Evolutionary conservation across 2,329 filamentous ascomycete genomes (phyloP).

Genomic region (Botrytis medusae): DNA sequence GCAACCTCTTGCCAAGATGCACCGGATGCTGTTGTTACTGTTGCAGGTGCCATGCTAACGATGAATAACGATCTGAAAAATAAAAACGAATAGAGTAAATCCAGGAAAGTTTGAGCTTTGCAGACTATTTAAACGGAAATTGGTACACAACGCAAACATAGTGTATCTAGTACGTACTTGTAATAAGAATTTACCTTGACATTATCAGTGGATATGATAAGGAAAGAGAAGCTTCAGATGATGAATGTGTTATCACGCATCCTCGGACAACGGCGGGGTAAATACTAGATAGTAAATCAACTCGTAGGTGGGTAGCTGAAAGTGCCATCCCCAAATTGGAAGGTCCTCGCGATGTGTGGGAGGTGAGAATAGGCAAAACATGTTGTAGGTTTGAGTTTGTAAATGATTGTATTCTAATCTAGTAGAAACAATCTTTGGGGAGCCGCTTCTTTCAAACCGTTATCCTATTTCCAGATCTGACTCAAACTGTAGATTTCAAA

Average conservation of each 20-base stretch:
- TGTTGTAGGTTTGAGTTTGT: not conserved
- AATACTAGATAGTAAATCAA: not conserved
- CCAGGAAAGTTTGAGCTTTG: not conserved
- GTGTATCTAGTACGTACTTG: not conserved
- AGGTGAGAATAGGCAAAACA: not conserved
- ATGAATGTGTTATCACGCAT: not conserved
- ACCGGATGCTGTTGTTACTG: constrained; percentile 35
- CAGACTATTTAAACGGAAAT: constrained; percentile 4
- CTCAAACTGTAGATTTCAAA: not conserved
- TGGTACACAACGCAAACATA: not conserved
- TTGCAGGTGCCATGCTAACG: constrained; percentile 33
- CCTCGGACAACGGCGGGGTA: not conserved
- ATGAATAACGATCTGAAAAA: not conserved
- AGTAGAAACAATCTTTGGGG: constrained; percentile 2
- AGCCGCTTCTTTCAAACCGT: not conserved
- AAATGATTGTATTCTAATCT: constrained; percentile 10
- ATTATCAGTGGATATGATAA: constrained; percentile 9
- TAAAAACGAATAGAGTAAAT: not conserved
- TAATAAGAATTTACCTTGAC: not conserved
- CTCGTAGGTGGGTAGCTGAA: not conserved
- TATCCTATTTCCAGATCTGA: not conserved
- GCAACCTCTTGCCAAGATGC: constrained; percentile 50
- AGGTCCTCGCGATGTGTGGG: constrained; percentile 9
- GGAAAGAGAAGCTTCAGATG: not conserved
- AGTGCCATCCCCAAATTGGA: constrained; percentile 8